Evolutionary conservation across 257 asterid genomes (phyloP), one percentile per base, ranked within the genome.

Genomic region (Penstemon davidsonii): DNA sequence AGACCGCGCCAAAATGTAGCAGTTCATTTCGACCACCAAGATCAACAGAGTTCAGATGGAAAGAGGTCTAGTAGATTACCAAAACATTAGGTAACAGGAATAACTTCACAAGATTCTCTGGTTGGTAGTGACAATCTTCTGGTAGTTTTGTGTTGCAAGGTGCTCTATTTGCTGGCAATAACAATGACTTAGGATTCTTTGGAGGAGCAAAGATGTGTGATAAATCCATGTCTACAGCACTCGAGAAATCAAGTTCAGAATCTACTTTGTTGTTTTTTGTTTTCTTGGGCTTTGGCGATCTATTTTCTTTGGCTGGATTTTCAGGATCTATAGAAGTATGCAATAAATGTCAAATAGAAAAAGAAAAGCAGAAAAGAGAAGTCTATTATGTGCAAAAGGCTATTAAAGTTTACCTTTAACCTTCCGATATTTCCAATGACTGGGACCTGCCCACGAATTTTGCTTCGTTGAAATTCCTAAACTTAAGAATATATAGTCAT

Each of bases 381-480:
- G 19, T 12, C 62, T 59, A 15, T 19, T 57, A 56, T 73, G 63
- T 41, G 61, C 53, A 11, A 62, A 77, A 72, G 69, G 72, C 72
- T 56, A 46, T 51, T 11, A 42, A 62, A 67, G 15, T 47, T 49
- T 76, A 87, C 99, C 97, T 86, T 84, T 84, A 46, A 72, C 80
- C 83, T 88, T 94, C 72, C 82, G 86, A 72, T 84, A 91, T 76
- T 94, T 94, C 99, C 99, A 94, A 49, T 94, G 99, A 76, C 84
- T 84, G 57, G 99, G 96, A 73, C 99, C 97, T 41, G 99, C 99
- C 99, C 99, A 94, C 7, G 96, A 86, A 83, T 94, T 94, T 73
- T 85, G 96, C 81, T 86, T 94, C 40, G 95, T 73, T 50, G 91
- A 73, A 68, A 94, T 80, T 63, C 96, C 97, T 84, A 90, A 78